Evolutionary conservation across 2,329 filamentous ascomycete species (phyloP).

Genomic region (Stagonosporopsis rhizophila): DNA sequence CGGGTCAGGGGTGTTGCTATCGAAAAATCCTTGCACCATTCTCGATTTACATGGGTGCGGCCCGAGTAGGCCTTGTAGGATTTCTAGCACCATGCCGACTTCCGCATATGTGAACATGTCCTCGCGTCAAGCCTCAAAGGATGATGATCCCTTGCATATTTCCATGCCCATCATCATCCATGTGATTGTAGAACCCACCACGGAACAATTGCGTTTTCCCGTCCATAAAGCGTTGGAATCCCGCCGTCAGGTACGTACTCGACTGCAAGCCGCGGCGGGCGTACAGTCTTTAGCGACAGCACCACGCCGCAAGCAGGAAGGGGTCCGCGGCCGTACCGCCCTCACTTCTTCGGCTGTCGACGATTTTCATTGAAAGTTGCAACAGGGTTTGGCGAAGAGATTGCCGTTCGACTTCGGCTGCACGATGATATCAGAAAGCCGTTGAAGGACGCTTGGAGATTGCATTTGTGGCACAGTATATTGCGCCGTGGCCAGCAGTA

Average conservation of each 20-base stretch:
- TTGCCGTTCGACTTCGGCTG: slow-evolving; percentile 23
- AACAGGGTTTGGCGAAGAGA: slow-evolving; percentile 26
- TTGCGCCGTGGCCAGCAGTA: background rate
- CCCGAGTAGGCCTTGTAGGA: slow-evolving; percentile 39
- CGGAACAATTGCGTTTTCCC: slow-evolving; percentile 43
- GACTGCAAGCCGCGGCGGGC: slow-evolving; percentile 6
- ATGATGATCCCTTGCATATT: slow-evolving; percentile 21
- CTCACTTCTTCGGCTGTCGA: slow-evolving; percentile 22
- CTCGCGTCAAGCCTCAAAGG: slow-evolving; percentile 16
- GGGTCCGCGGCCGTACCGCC: slow-evolving; percentile 30
- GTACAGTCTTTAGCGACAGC: slow-evolving; percentile 27
- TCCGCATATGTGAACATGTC: slow-evolving; percentile 4
- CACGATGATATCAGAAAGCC: slow-evolving; percentile 35
- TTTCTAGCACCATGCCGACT: slow-evolving; percentile 20
- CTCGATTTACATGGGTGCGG: slow-evolving; percentile 49
- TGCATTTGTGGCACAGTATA: slow-evolving; percentile 23
- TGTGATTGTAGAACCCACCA: slow-evolving; percentile 19
- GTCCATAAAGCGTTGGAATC: slow-evolving; percentile 27
- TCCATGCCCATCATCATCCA: slow-evolving; percentile 25
- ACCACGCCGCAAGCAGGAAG: slow-evolving; percentile 21
- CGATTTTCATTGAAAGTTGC: slow-evolving; percentile 30
- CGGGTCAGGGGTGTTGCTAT: slow-evolving; percentile 26
- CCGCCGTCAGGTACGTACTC: slow-evolving; percentile 13
- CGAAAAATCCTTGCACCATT: slow-evolving; percentile 27
- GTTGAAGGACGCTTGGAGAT: slow-evolving; percentile 28